Percentiles rank a stretch among this genome's conserved stretches.
phyloP scores from a whole-genome alignment of 2,329 filamentous ascomycete species.

The Pseudogymnoascus sp. region DNA sequence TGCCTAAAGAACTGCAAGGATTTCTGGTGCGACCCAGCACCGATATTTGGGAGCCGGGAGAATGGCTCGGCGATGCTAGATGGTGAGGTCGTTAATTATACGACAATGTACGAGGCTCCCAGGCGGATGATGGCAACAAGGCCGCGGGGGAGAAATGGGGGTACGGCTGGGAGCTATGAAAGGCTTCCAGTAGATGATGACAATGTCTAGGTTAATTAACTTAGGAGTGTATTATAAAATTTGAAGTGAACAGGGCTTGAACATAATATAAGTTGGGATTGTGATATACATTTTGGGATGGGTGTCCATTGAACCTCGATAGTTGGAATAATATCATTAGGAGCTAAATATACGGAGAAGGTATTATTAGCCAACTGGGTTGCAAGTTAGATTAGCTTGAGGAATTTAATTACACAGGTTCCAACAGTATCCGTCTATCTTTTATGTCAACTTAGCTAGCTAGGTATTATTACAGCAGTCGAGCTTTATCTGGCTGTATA shows the following conservation, averaged over 20 bases:
- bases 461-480: not conserved
- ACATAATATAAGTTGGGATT: not conserved
- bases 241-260: not conserved
- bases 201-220: not conserved
- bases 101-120: slow-evolving; percentile 81
- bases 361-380: not conserved
- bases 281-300: not conserved
- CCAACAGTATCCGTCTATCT: no score
- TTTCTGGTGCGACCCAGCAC: slow-evolving; percentile 89
- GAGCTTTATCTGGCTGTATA: not conserved
- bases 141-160: slow-evolving; percentile 22
- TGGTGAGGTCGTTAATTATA: slow-evolving; percentile 79
- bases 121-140: slow-evolving; percentile 48
- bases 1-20: slow-evolving; percentile 86
- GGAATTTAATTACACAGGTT: no score
- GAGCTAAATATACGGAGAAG: not conserved
- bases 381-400: no score
- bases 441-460: not conserved
- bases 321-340: no score
- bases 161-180: slow-evolving; percentile 18
- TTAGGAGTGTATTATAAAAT: not conserved
- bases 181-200: slow-evolving; percentile 16
- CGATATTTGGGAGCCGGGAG: slow-evolving; percentile 69
- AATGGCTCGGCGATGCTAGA: slow-evolving; percentile 70
- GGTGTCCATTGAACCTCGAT: not conserved